Evolutionary conservation across 805 yeast species (phyloP), one percentile per base, ranked within the genome.

Genomic region (Candida incommunis): DNA sequence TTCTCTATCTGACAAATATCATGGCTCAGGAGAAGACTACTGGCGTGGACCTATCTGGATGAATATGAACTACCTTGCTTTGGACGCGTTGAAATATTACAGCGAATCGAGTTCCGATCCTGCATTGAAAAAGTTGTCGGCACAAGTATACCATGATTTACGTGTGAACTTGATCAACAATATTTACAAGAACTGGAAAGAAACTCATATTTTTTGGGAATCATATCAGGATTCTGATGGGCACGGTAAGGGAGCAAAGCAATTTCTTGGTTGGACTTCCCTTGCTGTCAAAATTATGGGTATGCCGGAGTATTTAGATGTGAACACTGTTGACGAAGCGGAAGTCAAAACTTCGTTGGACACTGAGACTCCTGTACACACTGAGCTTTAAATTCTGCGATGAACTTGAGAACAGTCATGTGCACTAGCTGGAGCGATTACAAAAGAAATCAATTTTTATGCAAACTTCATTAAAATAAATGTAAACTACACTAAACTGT

Each of bases 21-120:
- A 81, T 63, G 82, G 82, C 45, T 74, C 79, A 0, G 90, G 72
- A 4, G 98, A 92, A 57, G 80, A 90, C 62, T 92, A 92, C 65
- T 92, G 98, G 98, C 74, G 95, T 50, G 92, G 96, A 1, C 85
- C 94, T 18, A 71, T 92, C 23, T 92, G 97, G 97, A 69, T 87
- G 53, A 83, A 87, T 60, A 82, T 92, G 56, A 92, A 92, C 65
- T 90, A 86, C 57, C 65, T 92, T 61, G 68, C 80, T 3, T 66
- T 92, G 40, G 92, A 86, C 44, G 72, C 83, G 3, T 66, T 92
- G 49, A 60, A 67, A 25, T 64, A 76, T 58, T 90, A 88, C 56
- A 59, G 55, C 2, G 41, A 41, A 23, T 49, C 52, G 1, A 42
- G 51, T 4, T 55, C 70, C 1, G 64, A 60, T 3, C 56, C 63